These are phyloP conservation scores for Candida orba DNA, from an alignment of 805 yeast genomes.

Conservation along the genomic window DNA sequence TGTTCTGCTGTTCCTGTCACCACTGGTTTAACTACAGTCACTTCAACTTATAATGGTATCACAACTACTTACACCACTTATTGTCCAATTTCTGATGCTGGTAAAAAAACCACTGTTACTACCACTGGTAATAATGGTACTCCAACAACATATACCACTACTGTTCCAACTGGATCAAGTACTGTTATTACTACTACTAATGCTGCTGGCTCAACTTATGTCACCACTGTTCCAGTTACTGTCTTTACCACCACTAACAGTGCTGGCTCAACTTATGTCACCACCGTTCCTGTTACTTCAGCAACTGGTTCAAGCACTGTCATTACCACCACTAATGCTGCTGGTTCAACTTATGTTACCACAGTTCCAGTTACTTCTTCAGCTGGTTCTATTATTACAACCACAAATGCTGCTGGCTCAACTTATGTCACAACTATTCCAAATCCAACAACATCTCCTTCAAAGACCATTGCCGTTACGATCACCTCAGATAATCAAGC, in stretches of 20 bases:
- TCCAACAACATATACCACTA: neutral
- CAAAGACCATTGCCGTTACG: neutral
- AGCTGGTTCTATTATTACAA: slow-evolving; percentile 24
- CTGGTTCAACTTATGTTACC: no score
- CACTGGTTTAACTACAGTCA: neutral
- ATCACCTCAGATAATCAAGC: slow-evolving; percentile 8
- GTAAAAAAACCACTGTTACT: neutral
- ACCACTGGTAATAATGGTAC: neutral
- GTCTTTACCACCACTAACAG: neutral
- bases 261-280: neutral
- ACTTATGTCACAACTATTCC: neutral
- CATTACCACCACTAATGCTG: slow-evolving; percentile 9
- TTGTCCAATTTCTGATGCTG: neutral
- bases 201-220: slow-evolving; percentile 14
- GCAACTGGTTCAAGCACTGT: neutral
- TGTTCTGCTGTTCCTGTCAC: neutral
- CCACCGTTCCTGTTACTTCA: slow-evolving; percentile 2
- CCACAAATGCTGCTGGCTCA: slow-evolving; percentile 23
- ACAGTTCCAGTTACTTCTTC: neutral
- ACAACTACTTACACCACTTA: neutral
- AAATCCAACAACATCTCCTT: neutral
- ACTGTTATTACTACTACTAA: slow-evolving; percentile 28
- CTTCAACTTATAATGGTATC: neutral
- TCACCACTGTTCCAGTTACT: slow-evolving; percentile 7
- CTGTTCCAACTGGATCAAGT: slow-evolving; percentile 13